Percentiles rank a stretch among this genome's conserved stretches.
Evolutionary conservation across 1,284 basidiomycete genomes (phyloP).

Genomic region (Grifola frondosa): DNA sequence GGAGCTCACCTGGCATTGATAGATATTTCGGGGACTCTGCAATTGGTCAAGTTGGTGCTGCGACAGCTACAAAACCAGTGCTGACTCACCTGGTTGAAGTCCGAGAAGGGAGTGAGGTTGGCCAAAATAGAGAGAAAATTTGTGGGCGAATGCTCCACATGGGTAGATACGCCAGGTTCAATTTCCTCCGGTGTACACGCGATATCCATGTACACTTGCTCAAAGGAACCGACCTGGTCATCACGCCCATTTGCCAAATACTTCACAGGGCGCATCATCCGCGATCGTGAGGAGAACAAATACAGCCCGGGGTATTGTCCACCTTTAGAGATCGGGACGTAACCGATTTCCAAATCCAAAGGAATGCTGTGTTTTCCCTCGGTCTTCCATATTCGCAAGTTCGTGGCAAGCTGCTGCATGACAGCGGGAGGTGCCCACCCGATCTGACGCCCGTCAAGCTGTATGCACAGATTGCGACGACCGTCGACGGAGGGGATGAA

Average conservation of each 20-base stretch:
- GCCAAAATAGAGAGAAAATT: constrained; percentile 91
- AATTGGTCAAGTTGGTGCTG: constrained; percentile 2
- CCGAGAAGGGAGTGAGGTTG: constrained; percentile 84
- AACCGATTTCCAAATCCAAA: constrained; percentile 93
- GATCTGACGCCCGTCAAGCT: constrained; percentile 92
- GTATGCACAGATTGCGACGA: constrained; percentile 80
- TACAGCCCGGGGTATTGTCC: constrained; percentile 98
- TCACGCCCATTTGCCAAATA: constrained; percentile 84
- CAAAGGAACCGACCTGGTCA: constrained; percentile 95
- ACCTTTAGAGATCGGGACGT: constrained; percentile 86
- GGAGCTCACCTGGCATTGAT: constrained; percentile 76
- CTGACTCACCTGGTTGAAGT: constrained; percentile 86
- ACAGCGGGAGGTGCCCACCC: constrained; percentile 89
- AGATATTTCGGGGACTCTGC: constrained; percentile 83
- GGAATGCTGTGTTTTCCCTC: constrained; percentile 84
- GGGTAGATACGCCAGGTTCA: constrained; percentile 78
- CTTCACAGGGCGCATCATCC: constrained; percentile 99
- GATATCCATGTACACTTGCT: constrained; percentile 99
- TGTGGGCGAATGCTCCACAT: constrained; percentile 94
- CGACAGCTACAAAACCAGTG: neutral
- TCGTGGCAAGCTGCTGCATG: constrained; percentile 79
- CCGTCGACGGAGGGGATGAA: constrained; percentile 82
- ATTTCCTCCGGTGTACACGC: constrained; percentile 91
- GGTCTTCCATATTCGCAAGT: constrained; percentile 94
- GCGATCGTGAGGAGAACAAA: constrained; percentile 83